Percentiles rank a stretch among this genome's conserved stretches.
Conservation (phyloP, 2,329 filamentous ascomycete genomes). For the Huntiella omanensis region DNA sequence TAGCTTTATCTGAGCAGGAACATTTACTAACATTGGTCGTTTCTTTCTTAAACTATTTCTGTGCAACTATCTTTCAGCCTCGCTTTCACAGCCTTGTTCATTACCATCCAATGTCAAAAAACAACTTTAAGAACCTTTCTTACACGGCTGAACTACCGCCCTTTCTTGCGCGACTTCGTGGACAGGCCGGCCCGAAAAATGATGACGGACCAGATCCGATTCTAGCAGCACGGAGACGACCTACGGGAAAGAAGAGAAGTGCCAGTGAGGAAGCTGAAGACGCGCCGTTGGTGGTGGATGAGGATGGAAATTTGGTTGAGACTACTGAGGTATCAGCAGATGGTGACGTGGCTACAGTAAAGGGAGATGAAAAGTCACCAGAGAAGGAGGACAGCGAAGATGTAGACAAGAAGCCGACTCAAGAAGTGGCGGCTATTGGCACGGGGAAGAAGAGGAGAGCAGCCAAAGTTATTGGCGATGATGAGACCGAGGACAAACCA, state of each 20-base stretch:
- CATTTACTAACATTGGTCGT: no score
- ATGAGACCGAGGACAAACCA: constrained; percentile 16
- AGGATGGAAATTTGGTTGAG: constrained; percentile 45
- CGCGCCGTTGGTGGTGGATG: constrained; percentile 55
- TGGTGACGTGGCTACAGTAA: constrained; percentile 18
- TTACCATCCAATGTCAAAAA: constrained; percentile 25
- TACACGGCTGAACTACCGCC: constrained; percentile 43
- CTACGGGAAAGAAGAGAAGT: constrained; percentile 30
- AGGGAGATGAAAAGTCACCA: background rate
- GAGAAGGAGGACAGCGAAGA: constrained; percentile 13
- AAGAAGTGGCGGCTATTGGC: constrained; percentile 24
- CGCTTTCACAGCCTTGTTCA: no score
- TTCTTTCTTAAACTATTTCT: no score
- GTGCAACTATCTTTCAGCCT: no score
- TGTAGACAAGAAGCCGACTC: constrained; percentile 16
- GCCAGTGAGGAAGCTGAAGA: constrained; percentile 58
- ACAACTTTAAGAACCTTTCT: constrained; percentile 50
- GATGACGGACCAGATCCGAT: constrained; percentile 33
- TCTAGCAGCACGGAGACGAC: constrained; percentile 29
- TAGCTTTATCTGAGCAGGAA: background rate
- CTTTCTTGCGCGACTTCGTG: constrained; percentile 38
- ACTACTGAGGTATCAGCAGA: constrained; percentile 26
- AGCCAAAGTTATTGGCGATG: constrained; percentile 28
- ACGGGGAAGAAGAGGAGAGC: constrained; percentile 35
- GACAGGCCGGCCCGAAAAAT: constrained; percentile 25